Evolutionary conservation across 2,329 filamentous ascomycete genomes (phyloP), one percentile per base, ranked within the genome.

Genomic region (Periconia sp.): DNA sequence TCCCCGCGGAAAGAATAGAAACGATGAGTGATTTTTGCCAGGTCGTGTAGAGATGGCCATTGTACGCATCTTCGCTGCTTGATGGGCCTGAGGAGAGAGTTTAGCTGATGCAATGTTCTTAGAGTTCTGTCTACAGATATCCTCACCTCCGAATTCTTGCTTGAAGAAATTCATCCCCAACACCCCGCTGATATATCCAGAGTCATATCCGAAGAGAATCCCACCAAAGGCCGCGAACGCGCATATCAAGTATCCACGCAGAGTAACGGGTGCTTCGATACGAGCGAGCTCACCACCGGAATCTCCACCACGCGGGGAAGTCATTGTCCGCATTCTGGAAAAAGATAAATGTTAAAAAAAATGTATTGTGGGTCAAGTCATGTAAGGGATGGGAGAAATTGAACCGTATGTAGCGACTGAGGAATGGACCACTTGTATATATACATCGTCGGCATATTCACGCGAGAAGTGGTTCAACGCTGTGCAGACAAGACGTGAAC

Each of bases 1-100:
- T 94, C 35, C 91, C 91, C 20, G 86, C 88, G 54, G 90, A 94
- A 43, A 96, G 81, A 58, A 95, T 93, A 13, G 90, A 88, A 44
- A 93, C 89, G 50, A 92, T 88, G 57, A 89, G 79, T 23, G 90
- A 88, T 42, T 86, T 84, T 71, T 93, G 80, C 59, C 62, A 64
- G 10, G 72, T 71, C 17, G 57, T 59, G 53, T 72, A 69, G 76
- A 71, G 56, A 20, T 61, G 65, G 35, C 61, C 62, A 47, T 65
- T 59, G 54, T 48, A 79, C 72, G 50, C 88, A 37, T 53, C 70
- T 59, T 60, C 69, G 43, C 57, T 54, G 53, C 51, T 57, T 3
- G 67, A 68, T 9, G 63, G 90, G 84, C 57, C 23, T 27, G 23
- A 8, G 23, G 8, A 5, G 3, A 3, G 92, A 71, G 71, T 91